Evolutionary conservation across 2,329 filamentous ascomycete species (phyloP).

Genomic region (Thielaviopsis euricoi): DNA sequence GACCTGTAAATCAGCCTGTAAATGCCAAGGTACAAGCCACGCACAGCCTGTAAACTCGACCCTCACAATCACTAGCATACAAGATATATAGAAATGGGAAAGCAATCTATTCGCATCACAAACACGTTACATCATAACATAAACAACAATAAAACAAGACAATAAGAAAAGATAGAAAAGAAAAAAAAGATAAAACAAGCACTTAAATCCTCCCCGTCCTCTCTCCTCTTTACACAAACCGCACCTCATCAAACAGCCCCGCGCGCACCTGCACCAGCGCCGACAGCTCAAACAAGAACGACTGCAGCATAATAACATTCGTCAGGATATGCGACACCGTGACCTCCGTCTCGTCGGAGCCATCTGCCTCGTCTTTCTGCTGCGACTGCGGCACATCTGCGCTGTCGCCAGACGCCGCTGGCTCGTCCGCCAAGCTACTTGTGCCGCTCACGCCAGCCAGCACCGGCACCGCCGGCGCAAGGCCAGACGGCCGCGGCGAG

Average conservation of each 20-base stretch:
- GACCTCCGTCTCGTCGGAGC: constrained; percentile 27
- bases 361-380: constrained; percentile 10
- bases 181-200: background rate
- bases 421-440: constrained; percentile 11
- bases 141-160: background rate
- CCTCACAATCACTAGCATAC: no score
- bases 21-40: no score
- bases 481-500: background rate
- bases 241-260: constrained; percentile 60
- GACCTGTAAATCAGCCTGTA: no score
- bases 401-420: constrained; percentile 14
- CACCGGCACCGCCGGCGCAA: background rate
- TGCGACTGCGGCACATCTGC: constrained; percentile 14
- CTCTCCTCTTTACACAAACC: constrained; percentile 26
- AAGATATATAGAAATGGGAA: no score
- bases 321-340: constrained; percentile 66
- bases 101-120: no score
- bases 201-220: no score
- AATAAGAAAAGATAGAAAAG: background rate
- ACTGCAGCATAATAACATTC: constrained; percentile 64
- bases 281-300: constrained; percentile 62
- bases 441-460: no score
- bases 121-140: no score
- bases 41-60: no score
- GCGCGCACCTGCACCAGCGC: constrained; percentile 60